phyloP scores from a whole-genome alignment of 768 basidiomycete species.

The Cytidiella melzeri region DNA sequence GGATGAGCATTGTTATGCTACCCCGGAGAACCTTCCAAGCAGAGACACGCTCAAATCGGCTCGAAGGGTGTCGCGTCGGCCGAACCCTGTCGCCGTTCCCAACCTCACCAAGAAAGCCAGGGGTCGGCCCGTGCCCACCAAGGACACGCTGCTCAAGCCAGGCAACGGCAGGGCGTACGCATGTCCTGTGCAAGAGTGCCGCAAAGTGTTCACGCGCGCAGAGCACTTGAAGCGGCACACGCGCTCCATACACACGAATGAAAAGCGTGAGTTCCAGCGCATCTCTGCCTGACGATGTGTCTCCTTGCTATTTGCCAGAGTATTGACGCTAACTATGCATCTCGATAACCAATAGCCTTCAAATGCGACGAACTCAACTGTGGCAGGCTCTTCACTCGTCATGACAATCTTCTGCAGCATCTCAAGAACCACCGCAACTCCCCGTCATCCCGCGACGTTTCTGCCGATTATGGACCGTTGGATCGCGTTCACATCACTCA shows the following conservation, averaged over 20 bases:
- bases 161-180: constrained; percentile 38
- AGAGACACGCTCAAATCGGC: neutral
- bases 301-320: neutral
- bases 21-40: neutral
- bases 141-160: constrained; percentile 20
- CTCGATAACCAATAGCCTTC: constrained; percentile 35
- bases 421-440: constrained; percentile 11
- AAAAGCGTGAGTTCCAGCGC: constrained; percentile 59
- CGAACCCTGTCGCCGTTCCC: constrained; percentile 36
- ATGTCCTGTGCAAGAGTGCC: constrained; percentile 66
- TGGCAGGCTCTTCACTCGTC: constrained; percentile 66
- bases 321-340: neutral
- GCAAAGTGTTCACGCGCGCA: constrained; percentile 72
- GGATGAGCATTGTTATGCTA: constrained; percentile 2
- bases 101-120: constrained; percentile 47
- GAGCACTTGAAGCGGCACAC: constrained; percentile 85
- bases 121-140: constrained; percentile 43
- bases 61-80: constrained; percentile 5
- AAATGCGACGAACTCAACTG: constrained; percentile 60
- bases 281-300: neutral
- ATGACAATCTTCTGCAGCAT: constrained; percentile 79
- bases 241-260: constrained; percentile 74
- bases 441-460: neutral
- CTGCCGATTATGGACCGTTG: constrained; percentile 4
- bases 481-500: constrained; percentile 8